Percentiles rank a stretch among this genome's conserved stretches.
phyloP scores from a whole-genome alignment of 129 eudicot genomes.

The Ambrosia artemisiifolia region DNA sequence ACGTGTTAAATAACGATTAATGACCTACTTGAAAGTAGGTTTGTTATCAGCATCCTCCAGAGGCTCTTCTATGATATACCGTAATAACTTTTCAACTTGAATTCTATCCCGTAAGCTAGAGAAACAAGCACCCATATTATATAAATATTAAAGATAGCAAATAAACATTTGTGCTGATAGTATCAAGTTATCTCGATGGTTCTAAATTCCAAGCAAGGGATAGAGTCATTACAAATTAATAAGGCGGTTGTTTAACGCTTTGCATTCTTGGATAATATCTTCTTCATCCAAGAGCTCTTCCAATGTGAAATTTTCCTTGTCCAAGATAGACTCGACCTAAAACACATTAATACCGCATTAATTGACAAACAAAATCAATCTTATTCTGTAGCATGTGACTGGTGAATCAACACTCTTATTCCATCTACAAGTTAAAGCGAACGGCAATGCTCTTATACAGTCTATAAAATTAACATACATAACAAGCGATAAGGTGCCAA shows the following conservation, averaged over 20 bases:
- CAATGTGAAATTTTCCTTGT: slow-evolving; percentile 78
- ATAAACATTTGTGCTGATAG: not conserved
- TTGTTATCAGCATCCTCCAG: slow-evolving; percentile 76
- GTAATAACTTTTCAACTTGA: slow-evolving; percentile 76
- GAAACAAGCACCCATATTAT: slow-evolving; percentile 6
- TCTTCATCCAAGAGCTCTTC: slow-evolving; percentile 97
- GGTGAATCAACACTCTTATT: not conserved
- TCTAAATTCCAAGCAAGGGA: not conserved
- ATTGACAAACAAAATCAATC: not conserved
- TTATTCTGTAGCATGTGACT: not conserved
- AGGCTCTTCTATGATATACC: slow-evolving; percentile 67
- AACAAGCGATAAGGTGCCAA: not conserved
- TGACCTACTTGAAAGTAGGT: slow-evolving; percentile 67
- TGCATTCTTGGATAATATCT: slow-evolving; percentile 98
- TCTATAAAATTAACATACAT: not conserved
- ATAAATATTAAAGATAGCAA: not conserved
- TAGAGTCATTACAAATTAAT: slow-evolving; percentile 66
- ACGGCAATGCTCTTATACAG: not conserved
- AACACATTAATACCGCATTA: slow-evolving; percentile 15
- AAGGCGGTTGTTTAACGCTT: slow-evolving; percentile 82
- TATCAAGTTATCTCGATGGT: not conserved
- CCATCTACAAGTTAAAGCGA: not conserved
- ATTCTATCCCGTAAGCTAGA: slow-evolving; percentile 79
- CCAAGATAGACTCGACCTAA: slow-evolving; percentile 73
- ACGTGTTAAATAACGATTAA: slow-evolving; percentile 12